A percentile compares a stretch with the other conserved stretches of the same genome.
phyloP scores from a whole-genome alignment of 2,329 filamentous ascomycete genomes.

The Fusarium sp. region DNA sequence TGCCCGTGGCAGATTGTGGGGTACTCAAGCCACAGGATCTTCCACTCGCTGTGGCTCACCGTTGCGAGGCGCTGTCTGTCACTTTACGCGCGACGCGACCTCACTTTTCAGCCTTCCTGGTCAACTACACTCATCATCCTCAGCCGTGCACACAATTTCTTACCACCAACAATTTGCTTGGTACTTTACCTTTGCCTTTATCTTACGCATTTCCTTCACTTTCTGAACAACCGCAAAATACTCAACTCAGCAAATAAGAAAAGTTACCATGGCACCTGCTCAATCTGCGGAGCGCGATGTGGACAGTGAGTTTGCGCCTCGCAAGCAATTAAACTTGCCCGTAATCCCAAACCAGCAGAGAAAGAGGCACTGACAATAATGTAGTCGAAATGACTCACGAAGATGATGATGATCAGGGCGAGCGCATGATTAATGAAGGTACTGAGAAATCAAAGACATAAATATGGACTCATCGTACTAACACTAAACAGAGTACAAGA shows the following conservation, averaged over 20 bases:
- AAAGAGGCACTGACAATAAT: slow-evolving; percentile 7
- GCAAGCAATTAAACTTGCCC: slow-evolving; percentile 2
- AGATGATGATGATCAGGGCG: slow-evolving; percentile 77
- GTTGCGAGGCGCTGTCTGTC: slow-evolving; percentile 21
- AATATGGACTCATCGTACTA: slow-evolving; percentile 14
- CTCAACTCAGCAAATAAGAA: background rate
- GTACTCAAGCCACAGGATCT: slow-evolving; percentile 21
- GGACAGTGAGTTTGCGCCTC: slow-evolving; percentile 49
- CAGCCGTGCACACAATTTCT: slow-evolving; percentile 38
- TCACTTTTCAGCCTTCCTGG: slow-evolving; percentile 48
- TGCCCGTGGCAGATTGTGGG: slow-evolving; percentile 19
- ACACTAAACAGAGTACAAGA: slow-evolving; percentile 85
- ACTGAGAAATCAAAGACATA: slow-evolving; percentile 33
- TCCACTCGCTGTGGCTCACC: slow-evolving; percentile 30
- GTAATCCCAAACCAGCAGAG: background rate
- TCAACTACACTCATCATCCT: slow-evolving; percentile 28
- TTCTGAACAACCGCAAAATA: background rate
- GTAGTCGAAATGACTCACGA: slow-evolving; percentile 64
- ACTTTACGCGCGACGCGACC: slow-evolving; percentile 55
- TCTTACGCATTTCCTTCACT: background rate
- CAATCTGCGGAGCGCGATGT: slow-evolving; percentile 52
- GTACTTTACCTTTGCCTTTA: background rate
- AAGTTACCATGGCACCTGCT: slow-evolving; percentile 51
- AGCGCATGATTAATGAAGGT: slow-evolving; percentile 96
- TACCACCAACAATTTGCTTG: slow-evolving; percentile 16